A percentile compares a stretch with the other conserved stretches of the same genome.
Conservation (phyloP, 1,139 yeast genomes). For the Wickerhamomyces sp. region DNA sequence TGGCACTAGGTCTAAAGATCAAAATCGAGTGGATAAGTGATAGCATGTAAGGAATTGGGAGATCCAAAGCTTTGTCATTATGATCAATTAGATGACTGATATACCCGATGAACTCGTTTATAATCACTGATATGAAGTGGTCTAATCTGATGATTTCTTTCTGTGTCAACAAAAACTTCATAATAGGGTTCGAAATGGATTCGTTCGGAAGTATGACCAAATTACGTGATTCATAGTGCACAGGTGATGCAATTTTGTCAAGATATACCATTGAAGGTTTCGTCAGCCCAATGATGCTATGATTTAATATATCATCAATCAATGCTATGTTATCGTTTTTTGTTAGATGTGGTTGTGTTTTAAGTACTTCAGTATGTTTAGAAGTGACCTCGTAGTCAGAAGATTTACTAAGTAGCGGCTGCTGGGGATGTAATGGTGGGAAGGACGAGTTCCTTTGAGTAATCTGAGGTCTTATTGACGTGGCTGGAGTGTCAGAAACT, state of each 20-base stretch:
- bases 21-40: constrained; percentile 17
- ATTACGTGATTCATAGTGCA: constrained; percentile 29
- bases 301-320: constrained; percentile 33
- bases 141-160: constrained; percentile 16
- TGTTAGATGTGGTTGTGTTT: constrained; percentile 4
- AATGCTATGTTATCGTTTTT: constrained; percentile 37
- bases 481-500: not conserved
- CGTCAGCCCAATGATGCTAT: constrained; percentile 44
- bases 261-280: constrained; percentile 47
- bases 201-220: constrained; percentile 29
- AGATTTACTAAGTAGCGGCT: not conserved
- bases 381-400: not conserved
- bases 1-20: constrained; percentile 20
- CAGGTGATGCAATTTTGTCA: constrained; percentile 41
- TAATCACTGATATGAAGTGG: constrained; percentile 11
- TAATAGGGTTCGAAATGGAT: constrained; percentile 26
- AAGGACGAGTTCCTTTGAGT: too few species aligned
- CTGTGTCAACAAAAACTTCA: constrained; percentile 8
- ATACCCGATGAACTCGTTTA: constrained; percentile 2
- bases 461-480: too few species aligned
- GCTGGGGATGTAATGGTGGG: not conserved
- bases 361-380: constrained; percentile 3
- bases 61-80: constrained; percentile 3
- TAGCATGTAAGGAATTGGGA: constrained; percentile 21
- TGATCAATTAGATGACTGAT: constrained; percentile 3